phyloP scores from a whole-genome alignment of 306 rosid genomes.

The Carpinus viminea region DNA sequence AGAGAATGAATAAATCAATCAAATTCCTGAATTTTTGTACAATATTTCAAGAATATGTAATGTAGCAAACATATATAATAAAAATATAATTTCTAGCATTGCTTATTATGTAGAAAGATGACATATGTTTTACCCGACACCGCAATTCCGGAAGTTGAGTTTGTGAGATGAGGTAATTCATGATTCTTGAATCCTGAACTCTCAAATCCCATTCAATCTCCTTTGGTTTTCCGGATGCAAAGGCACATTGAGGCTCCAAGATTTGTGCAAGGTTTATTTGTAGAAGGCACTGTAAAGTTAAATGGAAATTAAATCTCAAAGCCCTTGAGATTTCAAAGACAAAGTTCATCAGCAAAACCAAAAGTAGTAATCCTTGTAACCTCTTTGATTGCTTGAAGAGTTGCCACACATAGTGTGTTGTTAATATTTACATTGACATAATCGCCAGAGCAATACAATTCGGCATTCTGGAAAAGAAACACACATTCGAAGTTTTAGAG shows the following conservation, averaged over 20 bases:
- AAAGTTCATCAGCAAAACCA: not conserved
- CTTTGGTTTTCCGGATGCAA: constrained; percentile 21
- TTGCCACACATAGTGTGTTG: constrained; percentile 7
- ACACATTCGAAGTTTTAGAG: not conserved
- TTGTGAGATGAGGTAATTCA: constrained; percentile 15
- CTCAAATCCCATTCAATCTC: constrained; percentile 26
- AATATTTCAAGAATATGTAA: not conserved
- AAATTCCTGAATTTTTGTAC: not conserved
- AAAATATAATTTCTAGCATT: too few relatives aligned
- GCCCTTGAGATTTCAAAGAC: not conserved
- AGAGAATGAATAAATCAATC: not conserved
- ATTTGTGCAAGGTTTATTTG: constrained; percentile 30
- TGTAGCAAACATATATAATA: not conserved
- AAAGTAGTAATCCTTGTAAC: not conserved
- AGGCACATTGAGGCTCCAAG: constrained; percentile 33
- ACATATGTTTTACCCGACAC: constrained; percentile 24
- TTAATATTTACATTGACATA: not conserved
- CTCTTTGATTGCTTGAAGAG: not conserved
- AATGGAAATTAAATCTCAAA: not conserved
- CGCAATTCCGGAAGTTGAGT: constrained; percentile 8
- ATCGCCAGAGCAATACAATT: not conserved
- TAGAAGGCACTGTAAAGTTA: constrained; percentile 22
- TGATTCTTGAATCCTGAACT: constrained; percentile 5
- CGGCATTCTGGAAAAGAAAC: not conserved
- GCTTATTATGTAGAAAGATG: too few relatives aligned